Evolutionary conservation across 495 filamentous ascomycete species (phyloP).

Genomic region (Aspergillus asperescens): DNA sequence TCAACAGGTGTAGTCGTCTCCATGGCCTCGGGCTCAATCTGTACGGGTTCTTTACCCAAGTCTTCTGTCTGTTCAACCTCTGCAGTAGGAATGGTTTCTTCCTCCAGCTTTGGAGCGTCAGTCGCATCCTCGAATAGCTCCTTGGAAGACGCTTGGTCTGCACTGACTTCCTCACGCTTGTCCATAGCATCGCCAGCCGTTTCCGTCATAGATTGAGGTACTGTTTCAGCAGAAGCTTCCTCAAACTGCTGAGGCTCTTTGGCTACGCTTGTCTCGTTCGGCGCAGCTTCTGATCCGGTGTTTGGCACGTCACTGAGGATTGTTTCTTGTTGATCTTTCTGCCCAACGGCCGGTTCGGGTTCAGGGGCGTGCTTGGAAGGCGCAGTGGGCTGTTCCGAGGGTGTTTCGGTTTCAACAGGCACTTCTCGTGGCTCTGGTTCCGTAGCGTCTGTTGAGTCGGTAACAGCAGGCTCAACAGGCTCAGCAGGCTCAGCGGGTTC

Average conservation of each 20-base stretch:
- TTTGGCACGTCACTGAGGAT: not conserved
- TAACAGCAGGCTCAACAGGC: not conserved
- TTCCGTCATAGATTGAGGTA: not conserved
- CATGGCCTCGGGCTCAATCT: not conserved
- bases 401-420: not conserved
- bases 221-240: not conserved
- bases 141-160: not conserved
- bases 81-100: not conserved
- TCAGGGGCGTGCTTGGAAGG: not conserved
- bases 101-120: not conserved
- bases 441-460: not conserved
- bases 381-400: not conserved
- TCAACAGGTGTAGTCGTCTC: constrained; percentile 6
- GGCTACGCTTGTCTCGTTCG: not conserved
- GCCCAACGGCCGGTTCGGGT: not conserved
- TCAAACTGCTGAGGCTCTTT: not conserved
- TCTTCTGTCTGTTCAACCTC: not conserved
- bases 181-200: not conserved
- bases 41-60: not conserved
- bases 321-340: not conserved
- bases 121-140: not conserved
- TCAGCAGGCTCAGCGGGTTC: not conserved
- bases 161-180: not conserved
- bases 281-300: not conserved
- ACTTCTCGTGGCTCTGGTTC: not conserved